These are phyloP conservation scores for Auriscalpium microsporum DNA, from an alignment of 768 basidiomycete species.

Conservation along the genomic window DNA sequence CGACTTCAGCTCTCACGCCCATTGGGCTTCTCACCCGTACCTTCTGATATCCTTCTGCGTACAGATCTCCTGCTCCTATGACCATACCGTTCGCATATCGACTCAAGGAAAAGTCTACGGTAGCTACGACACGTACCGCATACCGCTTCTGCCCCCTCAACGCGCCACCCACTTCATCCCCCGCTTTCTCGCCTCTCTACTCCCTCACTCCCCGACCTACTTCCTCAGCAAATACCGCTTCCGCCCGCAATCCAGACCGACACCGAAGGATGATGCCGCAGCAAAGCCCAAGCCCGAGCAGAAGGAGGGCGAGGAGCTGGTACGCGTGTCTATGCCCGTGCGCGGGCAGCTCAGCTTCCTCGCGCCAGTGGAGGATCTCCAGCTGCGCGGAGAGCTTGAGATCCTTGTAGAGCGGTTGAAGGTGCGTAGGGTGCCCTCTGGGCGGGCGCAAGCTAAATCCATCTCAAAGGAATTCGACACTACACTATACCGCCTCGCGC, in stretches of 20 bases:
- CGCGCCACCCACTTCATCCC: too few species aligned
- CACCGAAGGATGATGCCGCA: constrained; percentile 38
- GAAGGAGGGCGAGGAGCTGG: constrained; percentile 63
- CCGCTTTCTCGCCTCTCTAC: too few species aligned
- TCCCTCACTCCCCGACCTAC: too few species aligned
- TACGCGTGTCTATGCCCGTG: constrained; percentile 33
- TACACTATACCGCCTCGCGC: constrained; percentile 75
- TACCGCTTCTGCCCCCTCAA: too few species aligned
- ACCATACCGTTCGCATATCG: too few species aligned
- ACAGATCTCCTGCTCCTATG: too few species aligned
- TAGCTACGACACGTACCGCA: too few species aligned
- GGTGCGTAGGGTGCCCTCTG: constrained; percentile 34
- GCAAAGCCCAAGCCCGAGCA: constrained; percentile 32
- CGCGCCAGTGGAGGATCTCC: constrained; percentile 77
- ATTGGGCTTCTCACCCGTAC: too few species aligned
- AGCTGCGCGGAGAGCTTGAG: constrained; percentile 89
- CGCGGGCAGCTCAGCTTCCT: neutral
- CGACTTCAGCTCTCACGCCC: too few species aligned
- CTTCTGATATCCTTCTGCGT: too few species aligned
- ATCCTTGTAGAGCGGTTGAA: constrained; percentile 93
- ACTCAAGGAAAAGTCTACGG: too few species aligned
- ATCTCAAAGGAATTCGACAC: constrained; percentile 74
- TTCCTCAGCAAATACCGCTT: too few species aligned
- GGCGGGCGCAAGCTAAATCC: constrained; percentile 1
- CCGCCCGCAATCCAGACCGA: constrained; percentile 2